A percentile compares a stretch with the other conserved stretches of the same genome.
Evolutionary conservation across 2,329 filamentous ascomycete species (phyloP).

Genomic region (Penicillium sp.): DNA sequence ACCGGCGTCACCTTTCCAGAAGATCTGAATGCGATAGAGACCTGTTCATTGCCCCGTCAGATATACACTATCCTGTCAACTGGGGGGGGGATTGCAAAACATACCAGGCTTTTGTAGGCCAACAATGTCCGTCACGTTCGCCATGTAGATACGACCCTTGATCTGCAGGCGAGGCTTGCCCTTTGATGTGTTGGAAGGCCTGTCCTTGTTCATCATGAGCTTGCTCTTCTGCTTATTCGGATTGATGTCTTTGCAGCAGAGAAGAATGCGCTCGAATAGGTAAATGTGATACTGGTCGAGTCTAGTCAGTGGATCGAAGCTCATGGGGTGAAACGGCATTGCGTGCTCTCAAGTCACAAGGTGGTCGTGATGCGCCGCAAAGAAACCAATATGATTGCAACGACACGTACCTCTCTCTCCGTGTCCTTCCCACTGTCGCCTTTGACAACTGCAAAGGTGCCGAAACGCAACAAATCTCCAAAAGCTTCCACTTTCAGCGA

Average conservation of each 20-base stretch:
- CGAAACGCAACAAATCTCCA: slow-evolving; percentile 79
- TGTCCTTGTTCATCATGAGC: slow-evolving; percentile 60
- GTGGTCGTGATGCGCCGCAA: background rate
- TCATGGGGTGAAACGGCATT: background rate
- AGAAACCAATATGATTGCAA: background rate
- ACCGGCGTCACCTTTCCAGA: slow-evolving; percentile 94
- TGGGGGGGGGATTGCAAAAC: slow-evolving; percentile 17
- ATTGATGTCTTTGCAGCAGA: slow-evolving; percentile 94
- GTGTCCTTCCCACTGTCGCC: slow-evolving; percentile 69
- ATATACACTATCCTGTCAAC: too few species aligned
- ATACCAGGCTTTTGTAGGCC: slow-evolving; percentile 80
- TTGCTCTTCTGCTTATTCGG: slow-evolving; percentile 71
- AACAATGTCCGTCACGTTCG: slow-evolving; percentile 93
- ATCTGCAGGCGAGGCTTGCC: slow-evolving; percentile 76
- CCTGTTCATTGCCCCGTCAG: slow-evolving; percentile 46
- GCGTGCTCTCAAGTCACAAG: background rate
- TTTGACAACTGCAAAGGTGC: slow-evolving; percentile 86
- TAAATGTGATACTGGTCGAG: slow-evolving; percentile 81
- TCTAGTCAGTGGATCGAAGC: background rate
- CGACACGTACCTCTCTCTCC: slow-evolving; percentile 71
- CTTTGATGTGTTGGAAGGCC: slow-evolving; percentile 61
- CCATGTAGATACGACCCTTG: slow-evolving; percentile 98
- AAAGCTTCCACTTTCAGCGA: slow-evolving; percentile 86
- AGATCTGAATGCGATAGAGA: slow-evolving; percentile 92
- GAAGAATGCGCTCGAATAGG: slow-evolving; percentile 87